phyloP scores from a whole-genome alignment of 2,329 filamentous ascomycete genomes.

The Clarireedia paspali region DNA sequence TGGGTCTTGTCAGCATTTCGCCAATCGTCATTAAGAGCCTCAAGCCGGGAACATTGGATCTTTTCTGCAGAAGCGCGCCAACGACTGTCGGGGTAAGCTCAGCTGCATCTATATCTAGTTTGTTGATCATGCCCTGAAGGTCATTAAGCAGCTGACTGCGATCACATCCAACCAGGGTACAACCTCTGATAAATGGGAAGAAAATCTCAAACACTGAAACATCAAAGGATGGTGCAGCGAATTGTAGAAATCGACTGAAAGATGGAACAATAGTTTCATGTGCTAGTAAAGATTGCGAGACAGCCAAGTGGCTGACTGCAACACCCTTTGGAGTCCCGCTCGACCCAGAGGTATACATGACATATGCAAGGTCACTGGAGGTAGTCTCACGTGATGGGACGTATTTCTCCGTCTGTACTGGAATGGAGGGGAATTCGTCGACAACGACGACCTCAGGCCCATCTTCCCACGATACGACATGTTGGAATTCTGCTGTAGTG shows the following conservation, averaged over 20 bases:
- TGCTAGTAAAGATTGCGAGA: constrained; percentile 72
- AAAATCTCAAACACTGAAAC: constrained; percentile 95
- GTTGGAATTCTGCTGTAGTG: constrained; percentile 44
- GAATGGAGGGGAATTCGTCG: constrained; percentile 29
- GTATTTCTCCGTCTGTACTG: background rate
- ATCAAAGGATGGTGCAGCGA: constrained; percentile 87
- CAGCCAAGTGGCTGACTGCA: constrained; percentile 69
- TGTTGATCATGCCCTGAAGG: constrained; percentile 57
- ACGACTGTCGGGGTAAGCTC: constrained; percentile 87
- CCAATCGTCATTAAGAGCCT: constrained; percentile 77
- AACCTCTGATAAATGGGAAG: constrained; percentile 70
- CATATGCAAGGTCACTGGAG: constrained; percentile 56
- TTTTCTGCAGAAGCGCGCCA: constrained; percentile 63
- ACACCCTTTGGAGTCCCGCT: constrained; percentile 88
- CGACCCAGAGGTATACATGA: constrained; percentile 90
- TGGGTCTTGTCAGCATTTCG: constrained; percentile 77
- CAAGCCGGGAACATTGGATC: constrained; percentile 58
- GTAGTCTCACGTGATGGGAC: constrained; percentile 10
- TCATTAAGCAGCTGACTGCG: constrained; percentile 67
- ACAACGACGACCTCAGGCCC: constrained; percentile 33
- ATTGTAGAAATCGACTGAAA: constrained; percentile 80
- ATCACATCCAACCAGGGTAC: constrained; percentile 65
- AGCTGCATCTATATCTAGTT: constrained; percentile 68
- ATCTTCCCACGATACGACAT: constrained; percentile 31
- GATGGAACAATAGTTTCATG: constrained; percentile 70